A percentile compares a stretch with the other conserved stretches of the same genome.
These are phyloP conservation scores for Ceratocystis alfenasii DNA, from an alignment of 2,329 filamentous ascomycete genomes.

Conservation along the genomic window DNA sequence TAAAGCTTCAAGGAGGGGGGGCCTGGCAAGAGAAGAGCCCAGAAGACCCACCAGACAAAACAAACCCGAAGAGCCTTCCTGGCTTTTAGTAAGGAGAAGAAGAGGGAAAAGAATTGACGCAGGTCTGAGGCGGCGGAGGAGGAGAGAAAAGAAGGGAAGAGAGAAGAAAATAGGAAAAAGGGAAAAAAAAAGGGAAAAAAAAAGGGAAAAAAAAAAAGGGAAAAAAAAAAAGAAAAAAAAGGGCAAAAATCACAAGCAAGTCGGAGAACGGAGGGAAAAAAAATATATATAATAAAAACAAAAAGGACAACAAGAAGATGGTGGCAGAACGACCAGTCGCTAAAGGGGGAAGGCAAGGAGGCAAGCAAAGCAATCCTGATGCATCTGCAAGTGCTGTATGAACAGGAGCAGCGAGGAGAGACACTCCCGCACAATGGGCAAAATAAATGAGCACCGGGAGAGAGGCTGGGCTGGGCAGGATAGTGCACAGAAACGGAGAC, in stretches of 20 bases:
- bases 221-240: neutral
- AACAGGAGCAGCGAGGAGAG: neutral
- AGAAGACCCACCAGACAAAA: slow-evolving; percentile 8
- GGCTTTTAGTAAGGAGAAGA: slow-evolving; percentile 10
- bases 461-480: too few relatives aligned
- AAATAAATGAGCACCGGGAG: too few relatives aligned
- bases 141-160: neutral
- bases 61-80: neutral
- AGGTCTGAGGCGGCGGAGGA: neutral
- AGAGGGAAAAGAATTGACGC: neutral
- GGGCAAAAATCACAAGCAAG: neutral
- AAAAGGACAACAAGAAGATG: neutral
- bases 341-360: neutral
- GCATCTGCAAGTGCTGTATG: neutral
- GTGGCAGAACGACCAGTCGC: neutral
- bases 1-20: slow-evolving; percentile 1
- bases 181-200: neutral
- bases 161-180: neutral
- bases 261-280: neutral
- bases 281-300: neutral
- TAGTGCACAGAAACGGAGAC: too few relatives aligned
- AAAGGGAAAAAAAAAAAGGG: neutral
- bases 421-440: neutral
- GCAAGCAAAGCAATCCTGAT: slow-evolving; percentile 4
- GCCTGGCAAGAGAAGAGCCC: neutral